Evolutionary conservation across 371 early-diverging fungal species (phyloP).

Genomic region (Mortierella sp.): DNA sequence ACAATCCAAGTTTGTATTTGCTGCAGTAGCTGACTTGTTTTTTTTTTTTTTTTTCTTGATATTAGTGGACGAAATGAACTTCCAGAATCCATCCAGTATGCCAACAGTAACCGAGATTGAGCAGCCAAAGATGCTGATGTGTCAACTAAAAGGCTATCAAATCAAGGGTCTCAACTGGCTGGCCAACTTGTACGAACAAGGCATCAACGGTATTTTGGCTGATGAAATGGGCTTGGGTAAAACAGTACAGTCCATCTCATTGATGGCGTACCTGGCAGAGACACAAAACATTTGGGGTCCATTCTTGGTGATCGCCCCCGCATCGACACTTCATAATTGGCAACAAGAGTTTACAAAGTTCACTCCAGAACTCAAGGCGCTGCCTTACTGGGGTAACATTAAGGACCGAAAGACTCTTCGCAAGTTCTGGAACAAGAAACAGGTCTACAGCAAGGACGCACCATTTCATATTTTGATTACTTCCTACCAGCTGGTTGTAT

Average conservation of each 20-base stretch:
- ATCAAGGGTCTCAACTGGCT: slow-evolving; percentile 99
- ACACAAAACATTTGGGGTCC: slow-evolving; percentile 95
- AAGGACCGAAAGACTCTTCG: slow-evolving; percentile 91
- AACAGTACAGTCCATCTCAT: slow-evolving; percentile 96
- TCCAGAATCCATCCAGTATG: slow-evolving; percentile 86
- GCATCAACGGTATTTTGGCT: slow-evolving; percentile 98
- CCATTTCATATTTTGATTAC: slow-evolving; percentile 96
- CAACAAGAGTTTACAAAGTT: slow-evolving; percentile 95
- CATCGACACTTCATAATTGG: slow-evolving; percentile 98
- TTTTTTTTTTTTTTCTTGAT: background rate
- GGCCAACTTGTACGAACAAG: slow-evolving; percentile 95
- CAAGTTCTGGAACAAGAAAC: slow-evolving; percentile 86
- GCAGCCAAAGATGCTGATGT: slow-evolving; percentile 92
- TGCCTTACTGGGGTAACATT: slow-evolving; percentile 95
- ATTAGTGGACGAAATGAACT: slow-evolving; percentile 84
- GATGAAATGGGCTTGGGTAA: slow-evolving; percentile 84
- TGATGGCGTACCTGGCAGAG: slow-evolving; percentile 92
- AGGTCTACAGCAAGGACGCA: slow-evolving; percentile 83
- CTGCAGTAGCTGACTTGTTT: background rate
- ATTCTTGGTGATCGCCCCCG: slow-evolving; percentile 96
- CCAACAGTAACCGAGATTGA: slow-evolving; percentile 76
- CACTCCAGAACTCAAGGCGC: slow-evolving; percentile 87
- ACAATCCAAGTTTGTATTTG: background rate
- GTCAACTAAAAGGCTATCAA: slow-evolving; percentile 95
- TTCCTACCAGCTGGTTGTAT: slow-evolving; percentile 92